These are phyloP conservation scores for Eucalyptus viminalis DNA, from an alignment of 345 rosid species.

Conservation along the genomic window DNA sequence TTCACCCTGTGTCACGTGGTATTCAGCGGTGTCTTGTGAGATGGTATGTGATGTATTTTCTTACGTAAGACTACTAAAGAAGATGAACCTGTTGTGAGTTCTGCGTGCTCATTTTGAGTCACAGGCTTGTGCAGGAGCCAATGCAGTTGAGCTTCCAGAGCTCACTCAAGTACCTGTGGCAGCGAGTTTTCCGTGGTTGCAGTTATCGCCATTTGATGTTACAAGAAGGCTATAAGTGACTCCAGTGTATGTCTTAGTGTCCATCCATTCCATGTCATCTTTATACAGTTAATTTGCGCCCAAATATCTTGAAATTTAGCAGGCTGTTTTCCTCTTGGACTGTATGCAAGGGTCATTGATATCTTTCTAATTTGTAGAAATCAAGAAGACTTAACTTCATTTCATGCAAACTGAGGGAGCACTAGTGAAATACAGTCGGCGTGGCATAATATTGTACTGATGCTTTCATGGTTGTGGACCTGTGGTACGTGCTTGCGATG, in stretches of 20 bases:
- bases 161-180: constrained; percentile 52
- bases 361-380: neutral
- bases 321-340: neutral
- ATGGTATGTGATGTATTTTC: constrained; percentile 36
- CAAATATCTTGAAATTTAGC: neutral
- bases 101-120: neutral
- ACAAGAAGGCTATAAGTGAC: constrained; percentile 35
- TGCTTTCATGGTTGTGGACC: neutral
- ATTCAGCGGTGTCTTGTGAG: constrained; percentile 82
- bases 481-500: neutral
- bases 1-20: constrained; percentile 72
- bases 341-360: neutral
- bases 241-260: neutral
- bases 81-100: neutral
- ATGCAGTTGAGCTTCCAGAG: constrained; percentile 42
- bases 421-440: neutral
- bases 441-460: neutral
- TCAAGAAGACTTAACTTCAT: neutral
- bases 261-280: neutral
- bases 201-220: constrained; percentile 87
- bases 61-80: neutral
- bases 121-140: constrained; percentile 73
- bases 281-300: neutral
- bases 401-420: neutral
- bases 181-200: constrained; percentile 59